A percentile compares a stretch with the other conserved stretches of the same genome.
phyloP scores from a whole-genome alignment of 345 rosid species.

The Linum tenue region DNA sequence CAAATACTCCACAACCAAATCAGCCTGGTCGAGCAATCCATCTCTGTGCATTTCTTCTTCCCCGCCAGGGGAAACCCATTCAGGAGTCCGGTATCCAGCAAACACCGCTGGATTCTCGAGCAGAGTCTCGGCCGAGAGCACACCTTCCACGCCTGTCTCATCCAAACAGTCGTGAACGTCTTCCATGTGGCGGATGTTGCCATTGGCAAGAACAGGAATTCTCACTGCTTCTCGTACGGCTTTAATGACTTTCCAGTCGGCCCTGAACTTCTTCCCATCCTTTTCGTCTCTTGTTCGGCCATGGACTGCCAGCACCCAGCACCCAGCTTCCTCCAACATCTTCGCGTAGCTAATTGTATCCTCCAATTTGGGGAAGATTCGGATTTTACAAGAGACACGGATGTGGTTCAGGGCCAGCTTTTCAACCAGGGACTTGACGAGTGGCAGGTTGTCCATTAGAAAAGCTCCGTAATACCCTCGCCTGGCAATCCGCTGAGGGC shows the following conservation, averaged over 20 bases:
- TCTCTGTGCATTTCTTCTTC: conserved; percentile 36
- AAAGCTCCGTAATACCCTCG: conserved; percentile 92
- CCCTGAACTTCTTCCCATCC: conserved; percentile 73
- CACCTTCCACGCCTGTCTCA: conserved; percentile 80
- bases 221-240: conserved; percentile 55
- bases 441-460: conserved; percentile 88
- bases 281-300: conserved; percentile 84
- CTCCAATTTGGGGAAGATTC: conserved; percentile 59
- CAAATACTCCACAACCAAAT: conserved; percentile 62
- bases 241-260: conserved; percentile 72
- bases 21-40: conserved; percentile 71
- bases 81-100: conserved; percentile 67
- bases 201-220: conserved; percentile 88
- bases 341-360: conserved; percentile 75
- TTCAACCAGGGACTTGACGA: conserved; percentile 72
- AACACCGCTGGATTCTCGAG: conserved; percentile 92
- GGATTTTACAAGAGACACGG: conserved; percentile 88
- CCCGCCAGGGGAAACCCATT: conserved; percentile 42
- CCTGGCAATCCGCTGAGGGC: conserved; percentile 90
- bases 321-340: conserved; percentile 95
- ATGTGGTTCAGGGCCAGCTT: conserved; percentile 52
- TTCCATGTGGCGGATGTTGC: conserved; percentile 73
- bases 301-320: conserved; percentile 84
- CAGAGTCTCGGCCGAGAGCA: conserved; percentile 90
- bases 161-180: conserved; percentile 56